Evolutionary conservation across 768 basidiomycete species (phyloP).

Genomic region (Pholiota molesta): DNA sequence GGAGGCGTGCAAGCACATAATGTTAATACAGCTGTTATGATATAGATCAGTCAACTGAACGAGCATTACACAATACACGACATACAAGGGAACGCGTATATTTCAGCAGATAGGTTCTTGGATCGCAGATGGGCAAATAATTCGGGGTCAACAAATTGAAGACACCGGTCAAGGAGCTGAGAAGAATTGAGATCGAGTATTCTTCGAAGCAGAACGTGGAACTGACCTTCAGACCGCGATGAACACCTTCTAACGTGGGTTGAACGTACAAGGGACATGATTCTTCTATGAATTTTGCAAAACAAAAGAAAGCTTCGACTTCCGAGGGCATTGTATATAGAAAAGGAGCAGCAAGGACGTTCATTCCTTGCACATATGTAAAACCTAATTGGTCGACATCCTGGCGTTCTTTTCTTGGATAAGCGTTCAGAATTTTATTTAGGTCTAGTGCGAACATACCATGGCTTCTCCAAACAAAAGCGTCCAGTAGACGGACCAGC

Average conservation of each 20-base stretch:
- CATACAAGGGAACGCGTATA: constrained; percentile 97
- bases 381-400: constrained; percentile 83
- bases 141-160: constrained; percentile 89
- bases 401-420: constrained; percentile 58
- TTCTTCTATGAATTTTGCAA: constrained; percentile 94
- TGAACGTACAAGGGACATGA: constrained; percentile 96
- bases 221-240: constrained; percentile 87
- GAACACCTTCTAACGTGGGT: constrained; percentile 94
- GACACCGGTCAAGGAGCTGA: constrained; percentile 90
- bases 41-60: background rate
- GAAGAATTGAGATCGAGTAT: too few relatives aligned
- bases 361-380: constrained; percentile 99
- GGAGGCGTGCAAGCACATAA: constrained; percentile 97
- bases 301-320: constrained; percentile 97
- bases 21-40: constrained; percentile 78
- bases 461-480: constrained; percentile 95
- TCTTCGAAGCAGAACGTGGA: background rate
- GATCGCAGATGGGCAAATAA: constrained; percentile 80
- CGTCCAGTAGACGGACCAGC: constrained; percentile 94
- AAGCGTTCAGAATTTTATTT: background rate
- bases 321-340: constrained; percentile 97
- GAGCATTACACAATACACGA: background rate
- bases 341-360: constrained; percentile 97
- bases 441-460: constrained; percentile 44
- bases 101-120: constrained; percentile 92